phyloP scores from a whole-genome alignment of 2,329 filamentous ascomycete species.

The Calonectria montana region DNA sequence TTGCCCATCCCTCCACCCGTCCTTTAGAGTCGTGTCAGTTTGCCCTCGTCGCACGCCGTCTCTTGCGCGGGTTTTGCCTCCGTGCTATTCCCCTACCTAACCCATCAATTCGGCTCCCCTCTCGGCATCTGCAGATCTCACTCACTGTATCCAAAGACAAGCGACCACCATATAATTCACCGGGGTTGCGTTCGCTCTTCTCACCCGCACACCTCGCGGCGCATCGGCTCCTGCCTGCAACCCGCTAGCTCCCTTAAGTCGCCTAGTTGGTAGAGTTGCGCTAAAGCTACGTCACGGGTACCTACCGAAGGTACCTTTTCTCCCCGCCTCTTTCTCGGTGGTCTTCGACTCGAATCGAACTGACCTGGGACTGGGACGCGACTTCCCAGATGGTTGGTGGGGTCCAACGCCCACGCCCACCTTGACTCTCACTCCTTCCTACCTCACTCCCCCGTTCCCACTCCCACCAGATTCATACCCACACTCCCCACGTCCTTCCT shows the following conservation, averaged over 20 bases:
- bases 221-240: slow-evolving; percentile 13
- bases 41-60: slow-evolving; percentile 15
- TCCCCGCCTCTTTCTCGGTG: slow-evolving; percentile 15
- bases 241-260: slow-evolving; percentile 6
- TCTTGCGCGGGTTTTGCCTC: slow-evolving; percentile 3
- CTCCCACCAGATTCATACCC: slow-evolving; percentile 27
- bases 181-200: slow-evolving; percentile 2
- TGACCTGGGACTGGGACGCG: slow-evolving; percentile 22
- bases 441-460: slow-evolving; percentile 24
- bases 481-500: slow-evolving; percentile 23
- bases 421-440: slow-evolving; percentile 24
- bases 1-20: slow-evolving; percentile 30
- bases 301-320: slow-evolving; percentile 15
- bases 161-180: slow-evolving; percentile 5
- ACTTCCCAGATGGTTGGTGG: slow-evolving; percentile 28
- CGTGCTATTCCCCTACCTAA: slow-evolving; percentile 19
- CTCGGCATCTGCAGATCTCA: slow-evolving; percentile 2
- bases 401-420: slow-evolving; percentile 28
- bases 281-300: slow-evolving; percentile 26
- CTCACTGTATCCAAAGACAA: neutral
- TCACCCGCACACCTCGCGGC: slow-evolving; percentile 12
- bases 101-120: slow-evolving; percentile 8
- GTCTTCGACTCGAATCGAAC: slow-evolving; percentile 18
- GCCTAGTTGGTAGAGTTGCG: slow-evolving; percentile 3
- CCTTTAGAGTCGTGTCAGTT: neutral